Conservation (phyloP, 306 rosid genomes). For the Quercus agrifolia region DNA sequence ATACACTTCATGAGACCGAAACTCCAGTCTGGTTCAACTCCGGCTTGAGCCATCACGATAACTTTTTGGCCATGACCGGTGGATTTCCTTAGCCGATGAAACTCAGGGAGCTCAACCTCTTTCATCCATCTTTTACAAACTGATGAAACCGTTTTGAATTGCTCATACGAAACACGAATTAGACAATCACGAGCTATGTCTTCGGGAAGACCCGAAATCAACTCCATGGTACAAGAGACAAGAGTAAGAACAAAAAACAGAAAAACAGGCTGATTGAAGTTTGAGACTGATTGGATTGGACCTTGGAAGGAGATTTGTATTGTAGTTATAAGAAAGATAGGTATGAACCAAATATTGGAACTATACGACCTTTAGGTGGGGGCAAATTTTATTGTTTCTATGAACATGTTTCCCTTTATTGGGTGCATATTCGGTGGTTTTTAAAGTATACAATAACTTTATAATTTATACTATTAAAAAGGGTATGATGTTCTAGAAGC, state of each 20-base stretch:
- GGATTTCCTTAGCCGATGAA: slow-evolving; percentile 36
- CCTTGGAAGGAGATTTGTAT: too few relatives aligned
- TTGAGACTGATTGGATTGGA: neutral
- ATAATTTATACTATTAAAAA: neutral
- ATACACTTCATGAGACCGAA: slow-evolving; percentile 14
- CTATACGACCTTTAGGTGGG: too few relatives aligned
- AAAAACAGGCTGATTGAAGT: neutral
- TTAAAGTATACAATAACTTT: neutral
- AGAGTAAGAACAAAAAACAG: neutral
- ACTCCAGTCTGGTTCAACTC: slow-evolving; percentile 16
- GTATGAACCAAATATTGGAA: neutral
- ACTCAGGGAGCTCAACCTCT: slow-evolving; percentile 56
- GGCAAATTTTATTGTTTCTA: too few relatives aligned
- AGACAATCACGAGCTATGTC: slow-evolving; percentile 62
- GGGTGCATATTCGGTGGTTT: neutral
- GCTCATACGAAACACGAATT: slow-evolving; percentile 36
- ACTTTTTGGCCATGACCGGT: slow-evolving; percentile 41
- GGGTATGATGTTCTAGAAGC: neutral
- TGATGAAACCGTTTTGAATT: slow-evolving; percentile 37
- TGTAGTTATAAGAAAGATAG: too few relatives aligned
- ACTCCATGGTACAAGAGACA: slow-evolving; percentile 33
- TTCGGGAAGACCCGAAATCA: slow-evolving; percentile 69
- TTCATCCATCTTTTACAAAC: slow-evolving; percentile 53
- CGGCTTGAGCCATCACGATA: slow-evolving; percentile 52
- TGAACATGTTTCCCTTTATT: neutral